phyloP scores from a whole-genome alignment of 176 grass and related monocot genomes.

The sorghum (Sorghum bicolor) region DNA sequence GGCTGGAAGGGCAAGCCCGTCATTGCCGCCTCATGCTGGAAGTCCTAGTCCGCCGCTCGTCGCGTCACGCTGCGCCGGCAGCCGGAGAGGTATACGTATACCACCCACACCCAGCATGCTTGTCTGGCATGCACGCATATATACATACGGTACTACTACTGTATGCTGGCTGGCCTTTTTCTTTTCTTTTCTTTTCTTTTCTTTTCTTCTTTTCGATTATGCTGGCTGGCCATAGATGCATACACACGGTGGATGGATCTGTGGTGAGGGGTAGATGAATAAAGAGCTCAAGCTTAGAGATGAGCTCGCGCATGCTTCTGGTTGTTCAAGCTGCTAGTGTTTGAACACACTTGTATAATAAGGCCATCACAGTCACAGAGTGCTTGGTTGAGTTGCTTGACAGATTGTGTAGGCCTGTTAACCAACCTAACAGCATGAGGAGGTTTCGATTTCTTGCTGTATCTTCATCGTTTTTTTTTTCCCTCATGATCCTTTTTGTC shows the following conservation, averaged over 20 bases:
- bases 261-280: not conserved
- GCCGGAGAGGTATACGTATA: not conserved
- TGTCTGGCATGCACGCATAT: not conserved
- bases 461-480: not conserved
- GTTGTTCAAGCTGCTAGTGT: slow-evolving; percentile 23
- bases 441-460: not conserved
- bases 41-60: slow-evolving; percentile 31
- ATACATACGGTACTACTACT: no score
- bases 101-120: not conserved
- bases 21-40: slow-evolving; percentile 65
- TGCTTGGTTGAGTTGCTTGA: not conserved
- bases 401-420: slow-evolving; percentile 33
- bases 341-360: slow-evolving; percentile 35
- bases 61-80: not conserved
- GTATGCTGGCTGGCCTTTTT: not conserved
- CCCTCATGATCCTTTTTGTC: not conserved
- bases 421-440: not conserved
- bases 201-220: no score
- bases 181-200: no score
- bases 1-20: slow-evolving; percentile 73
- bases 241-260: not conserved
- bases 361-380: slow-evolving; percentile 7
- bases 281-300: slow-evolving; percentile 19
- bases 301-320: not conserved
- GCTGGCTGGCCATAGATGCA: not conserved